Conservation (phyloP, 164 flowering plant genomes). For the Magnolia kwangsiensis region DNA sequence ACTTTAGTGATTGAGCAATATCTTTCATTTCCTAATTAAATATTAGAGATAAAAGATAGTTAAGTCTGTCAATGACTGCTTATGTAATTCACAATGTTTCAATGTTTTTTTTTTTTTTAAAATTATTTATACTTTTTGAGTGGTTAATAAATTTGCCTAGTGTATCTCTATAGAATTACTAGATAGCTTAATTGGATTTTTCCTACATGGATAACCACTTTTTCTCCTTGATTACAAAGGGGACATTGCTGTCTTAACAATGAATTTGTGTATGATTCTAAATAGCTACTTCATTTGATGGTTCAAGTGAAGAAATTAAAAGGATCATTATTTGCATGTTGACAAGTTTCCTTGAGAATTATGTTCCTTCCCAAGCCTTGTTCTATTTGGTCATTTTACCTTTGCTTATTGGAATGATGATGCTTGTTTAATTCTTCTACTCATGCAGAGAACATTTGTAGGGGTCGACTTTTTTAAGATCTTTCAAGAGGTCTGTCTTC, state of each 20-base stretch:
- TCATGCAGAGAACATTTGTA: constrained; percentile 81
- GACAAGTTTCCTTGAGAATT: neutral
- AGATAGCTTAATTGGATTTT: too few relatives aligned
- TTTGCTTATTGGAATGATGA: neutral
- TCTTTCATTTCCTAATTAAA: too few relatives aligned
- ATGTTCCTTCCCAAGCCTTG: neutral
- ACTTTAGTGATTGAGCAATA: too few relatives aligned
- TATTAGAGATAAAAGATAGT: too few relatives aligned
- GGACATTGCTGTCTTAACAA: too few relatives aligned
- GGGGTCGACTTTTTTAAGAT: constrained; percentile 87
- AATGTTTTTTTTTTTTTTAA: too few relatives aligned
- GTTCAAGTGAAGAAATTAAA: neutral
- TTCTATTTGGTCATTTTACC: neutral
- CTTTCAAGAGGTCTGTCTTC: constrained; percentile 84
- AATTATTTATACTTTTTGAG: neutral
- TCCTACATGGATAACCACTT: too few relatives aligned
- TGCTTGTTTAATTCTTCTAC: constrained; percentile 2
- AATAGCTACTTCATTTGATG: neutral
- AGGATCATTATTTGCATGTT: constrained; percentile 2
- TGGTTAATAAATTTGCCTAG: neutral
- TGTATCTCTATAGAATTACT: too few relatives aligned
- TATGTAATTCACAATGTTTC: too few relatives aligned
- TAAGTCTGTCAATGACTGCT: too few relatives aligned
- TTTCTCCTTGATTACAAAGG: too few relatives aligned
- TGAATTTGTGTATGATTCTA: neutral